phyloP scores from a whole-genome alignment of 306 rosid genomes.

The Gillenia trifoliata region DNA sequence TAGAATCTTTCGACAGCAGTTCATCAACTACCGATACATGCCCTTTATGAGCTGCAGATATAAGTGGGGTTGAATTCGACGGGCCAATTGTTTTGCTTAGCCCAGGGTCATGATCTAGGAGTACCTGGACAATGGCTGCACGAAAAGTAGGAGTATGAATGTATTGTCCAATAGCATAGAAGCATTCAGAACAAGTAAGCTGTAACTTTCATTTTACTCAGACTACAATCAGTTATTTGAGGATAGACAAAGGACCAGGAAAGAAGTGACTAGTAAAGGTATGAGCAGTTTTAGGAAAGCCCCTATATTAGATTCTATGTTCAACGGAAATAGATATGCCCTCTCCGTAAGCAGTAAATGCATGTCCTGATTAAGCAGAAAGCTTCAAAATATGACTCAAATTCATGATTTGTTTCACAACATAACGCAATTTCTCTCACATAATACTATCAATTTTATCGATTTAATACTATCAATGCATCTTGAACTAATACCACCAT shows the following conservation, averaged over 20 bases:
- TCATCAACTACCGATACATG: constrained; percentile 79
- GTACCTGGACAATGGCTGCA: constrained; percentile 84
- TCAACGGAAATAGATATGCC: neutral
- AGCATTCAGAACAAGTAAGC: neutral
- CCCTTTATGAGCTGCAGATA: constrained; percentile 86
- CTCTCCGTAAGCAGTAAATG: neutral
- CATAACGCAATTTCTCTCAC: neutral
- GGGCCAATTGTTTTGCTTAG: constrained; percentile 85
- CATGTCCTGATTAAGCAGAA: neutral
- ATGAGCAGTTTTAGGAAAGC: neutral
- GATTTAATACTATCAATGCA: neutral
- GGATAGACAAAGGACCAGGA: neutral
- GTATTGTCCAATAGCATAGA: neutral
- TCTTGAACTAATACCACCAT: neutral
- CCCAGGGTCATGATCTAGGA: constrained; percentile 66
- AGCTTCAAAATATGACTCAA: too few species aligned
- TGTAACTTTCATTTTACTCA: neutral
- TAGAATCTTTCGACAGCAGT: constrained; percentile 68
- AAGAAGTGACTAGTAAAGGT: neutral
- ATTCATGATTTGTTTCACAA: neutral
- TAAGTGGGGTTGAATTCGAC: constrained; percentile 80
- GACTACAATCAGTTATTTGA: neutral
- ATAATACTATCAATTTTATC: too few species aligned
- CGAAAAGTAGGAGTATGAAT: constrained; percentile 16
- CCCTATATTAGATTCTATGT: neutral